Evolutionary conservation across 768 basidiomycete genomes (phyloP), one percentile per base, ranked within the genome.

Genomic region (Auricularia sp.): DNA sequence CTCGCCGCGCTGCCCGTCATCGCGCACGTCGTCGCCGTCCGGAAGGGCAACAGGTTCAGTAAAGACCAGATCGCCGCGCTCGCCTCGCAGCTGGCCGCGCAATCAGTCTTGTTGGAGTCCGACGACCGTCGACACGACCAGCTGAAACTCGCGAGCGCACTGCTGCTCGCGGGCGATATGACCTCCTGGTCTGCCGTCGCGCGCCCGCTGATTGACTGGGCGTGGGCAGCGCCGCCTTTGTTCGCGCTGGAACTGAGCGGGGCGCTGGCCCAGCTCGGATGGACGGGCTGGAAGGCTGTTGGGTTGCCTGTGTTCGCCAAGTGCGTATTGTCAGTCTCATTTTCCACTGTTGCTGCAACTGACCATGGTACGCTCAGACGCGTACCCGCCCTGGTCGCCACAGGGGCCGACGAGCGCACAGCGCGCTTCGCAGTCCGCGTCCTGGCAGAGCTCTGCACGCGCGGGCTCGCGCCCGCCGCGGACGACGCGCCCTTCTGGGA

Each of bases 271-370:
- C 85, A 87, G 60, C 73, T 86, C 3, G 79, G 78, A 0, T 93
- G 90, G 88, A 83, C 84, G 21, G 91, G 89, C 2, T 92, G 89
- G 89, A 89, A 85, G 71, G 76, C 84, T 36, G 72, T 91, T 8
- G 87, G 82, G 14, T 70, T 87, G 2, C 87, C 89, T 1, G 73
- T 79, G 12, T 70, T 90, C 47, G 18, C 47, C 47, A 51, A 51
- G 47, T 51, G 47, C 47, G 47, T n/a, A n/a, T n/a, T n/a, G n/a
- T n/a, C n/a, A n/a, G n/a, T n/a, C n/a, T n/a, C n/a, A n/a, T n/a
- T n/a, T n/a, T n/a, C n/a, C n/a, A n/a, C n/a, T n/a, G n/a, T n/a
- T n/a, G n/a, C n/a, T n/a, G n/a, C n/a, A n/a, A n/a, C 47, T 51
- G 47, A 51, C 47, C 10, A 44, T 10, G 43, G 43, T 3, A 14